Conservation (phyloP, 139 green algal species). For the Nannochloris sp. region DNA sequence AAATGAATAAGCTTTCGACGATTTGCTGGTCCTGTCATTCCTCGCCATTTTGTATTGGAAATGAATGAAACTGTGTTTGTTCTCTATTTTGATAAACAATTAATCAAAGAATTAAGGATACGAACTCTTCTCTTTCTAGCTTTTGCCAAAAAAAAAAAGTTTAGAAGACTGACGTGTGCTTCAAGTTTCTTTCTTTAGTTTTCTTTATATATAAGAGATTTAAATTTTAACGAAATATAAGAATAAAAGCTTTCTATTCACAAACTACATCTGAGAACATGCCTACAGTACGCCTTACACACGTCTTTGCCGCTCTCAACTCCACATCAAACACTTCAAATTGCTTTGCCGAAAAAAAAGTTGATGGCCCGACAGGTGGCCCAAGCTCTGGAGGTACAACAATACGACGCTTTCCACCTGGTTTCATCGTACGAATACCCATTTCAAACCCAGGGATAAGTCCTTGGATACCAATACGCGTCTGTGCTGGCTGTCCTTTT, state of each 20-base stretch:
- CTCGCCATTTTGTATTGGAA: too few species aligned
- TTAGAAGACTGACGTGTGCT: background rate
- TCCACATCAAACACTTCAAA: conserved; percentile 98
- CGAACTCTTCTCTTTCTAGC: too few species aligned
- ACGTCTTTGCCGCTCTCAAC: conserved; percentile 67
- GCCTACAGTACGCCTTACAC: conserved; percentile 50
- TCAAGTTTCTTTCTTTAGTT: background rate
- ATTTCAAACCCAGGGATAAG: conserved; percentile 98
- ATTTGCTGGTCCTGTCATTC: too few species aligned
- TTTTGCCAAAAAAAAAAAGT: too few species aligned
- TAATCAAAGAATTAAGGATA: too few species aligned
- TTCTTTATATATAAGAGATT: background rate
- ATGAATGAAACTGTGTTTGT: too few species aligned
- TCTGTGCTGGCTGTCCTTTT: conserved; percentile 70
- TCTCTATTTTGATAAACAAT: too few species aligned
- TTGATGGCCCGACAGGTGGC: conserved; percentile 90
- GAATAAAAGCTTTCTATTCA: conserved; percentile 31
- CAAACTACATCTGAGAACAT: conserved; percentile 85
- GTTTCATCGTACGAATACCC: conserved; percentile 81
- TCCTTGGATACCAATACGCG: conserved; percentile 77
- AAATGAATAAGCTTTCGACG: too few species aligned
- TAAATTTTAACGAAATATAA: background rate
- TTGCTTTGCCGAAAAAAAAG: conserved; percentile 98
- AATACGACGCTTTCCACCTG: conserved; percentile 78
- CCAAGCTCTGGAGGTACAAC: conserved; percentile 92